Evolutionary conservation across 2,329 filamentous ascomycete genomes (phyloP).

Genomic region (Xylariaceae sp.): DNA sequence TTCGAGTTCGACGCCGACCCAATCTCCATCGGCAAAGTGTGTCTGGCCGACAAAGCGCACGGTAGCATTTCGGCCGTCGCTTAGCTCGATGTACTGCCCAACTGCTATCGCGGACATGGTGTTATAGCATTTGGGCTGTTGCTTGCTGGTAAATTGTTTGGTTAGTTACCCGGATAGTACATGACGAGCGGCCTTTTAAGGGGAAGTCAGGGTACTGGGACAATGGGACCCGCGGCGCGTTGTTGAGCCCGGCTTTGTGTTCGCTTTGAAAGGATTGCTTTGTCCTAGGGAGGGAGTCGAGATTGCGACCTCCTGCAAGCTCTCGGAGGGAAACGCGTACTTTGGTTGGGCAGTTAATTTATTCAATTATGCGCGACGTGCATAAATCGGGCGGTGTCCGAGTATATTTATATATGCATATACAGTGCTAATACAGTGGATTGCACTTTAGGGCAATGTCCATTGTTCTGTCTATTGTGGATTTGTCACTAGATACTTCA

Average conservation of each 20-base stretch:
- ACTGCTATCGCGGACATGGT: constrained; percentile 52
- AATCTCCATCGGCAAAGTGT: constrained; percentile 73
- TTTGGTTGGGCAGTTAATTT: neutral
- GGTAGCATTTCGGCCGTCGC: constrained; percentile 67
- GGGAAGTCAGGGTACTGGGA: constrained; percentile 9
- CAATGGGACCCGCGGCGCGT: constrained; percentile 3
- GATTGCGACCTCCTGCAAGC: neutral
- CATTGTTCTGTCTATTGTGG: too few species aligned
- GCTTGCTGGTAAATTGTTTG: constrained; percentile 3
- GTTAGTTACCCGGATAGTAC: constrained; percentile 20
- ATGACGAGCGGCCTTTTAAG: constrained; percentile 16
- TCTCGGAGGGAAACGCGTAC: constrained; percentile 14
- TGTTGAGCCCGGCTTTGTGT: constrained; percentile 10
- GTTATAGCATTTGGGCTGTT: constrained; percentile 26
- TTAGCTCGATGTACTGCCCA: constrained; percentile 74
- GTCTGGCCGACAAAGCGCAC: constrained; percentile 80
- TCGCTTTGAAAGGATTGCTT: constrained; percentile 12
- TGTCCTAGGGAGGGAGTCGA: neutral
- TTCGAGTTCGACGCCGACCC: constrained; percentile 85
- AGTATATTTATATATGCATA: neutral
- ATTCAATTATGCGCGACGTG: constrained; percentile 22
- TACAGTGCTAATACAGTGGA: neutral
- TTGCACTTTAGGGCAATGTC: too few species aligned
- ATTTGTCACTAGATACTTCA: too few species aligned
- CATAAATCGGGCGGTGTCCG: too few species aligned